phyloP scores from a whole-genome alignment of 129 eudicot genomes.

The Erigeron canadensis region DNA sequence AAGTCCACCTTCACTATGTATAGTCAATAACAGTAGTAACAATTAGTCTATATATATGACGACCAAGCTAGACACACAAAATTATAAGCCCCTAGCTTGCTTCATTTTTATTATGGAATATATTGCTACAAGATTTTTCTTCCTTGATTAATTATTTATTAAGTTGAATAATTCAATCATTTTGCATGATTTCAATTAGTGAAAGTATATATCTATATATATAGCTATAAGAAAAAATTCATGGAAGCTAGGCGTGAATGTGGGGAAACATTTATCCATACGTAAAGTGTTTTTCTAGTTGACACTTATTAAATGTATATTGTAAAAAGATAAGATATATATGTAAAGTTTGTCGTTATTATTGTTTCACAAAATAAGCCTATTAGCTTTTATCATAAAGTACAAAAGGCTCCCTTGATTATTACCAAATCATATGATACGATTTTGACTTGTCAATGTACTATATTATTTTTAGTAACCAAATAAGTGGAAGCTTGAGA shows the following conservation, averaged over 20 bases:
- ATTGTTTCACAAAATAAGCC: conserved; percentile 37
- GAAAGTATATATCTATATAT: too few relatives aligned
- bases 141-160: too few relatives aligned
- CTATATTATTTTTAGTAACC: conserved; percentile 1
- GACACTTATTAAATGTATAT: neutral
- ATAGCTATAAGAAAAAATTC: too few relatives aligned
- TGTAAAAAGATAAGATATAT: conserved; percentile 8
- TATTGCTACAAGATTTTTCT: neutral
- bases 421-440: conserved; percentile 23
- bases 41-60: too few relatives aligned
- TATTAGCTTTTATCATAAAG: conserved; percentile 37
- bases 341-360: conserved; percentile 31
- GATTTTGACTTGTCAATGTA: conserved; percentile 15
- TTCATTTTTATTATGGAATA: neutral
- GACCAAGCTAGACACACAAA: too few relatives aligned
- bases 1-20: conserved; percentile 42
- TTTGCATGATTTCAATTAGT: neutral
- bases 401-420: conserved; percentile 32
- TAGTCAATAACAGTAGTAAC: conserved; percentile 6
- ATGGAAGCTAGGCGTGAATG: too few relatives aligned
- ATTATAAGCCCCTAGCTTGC: too few relatives aligned
- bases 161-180: neutral
- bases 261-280: neutral
- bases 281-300: neutral
- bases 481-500: conserved; percentile 3